A percentile compares a stretch with the other conserved stretches of the same genome.
These are phyloP conservation scores for Eimeria acervulina DNA, from an alignment of 169 alveolate genomes.

Conservation along the genomic window DNA sequence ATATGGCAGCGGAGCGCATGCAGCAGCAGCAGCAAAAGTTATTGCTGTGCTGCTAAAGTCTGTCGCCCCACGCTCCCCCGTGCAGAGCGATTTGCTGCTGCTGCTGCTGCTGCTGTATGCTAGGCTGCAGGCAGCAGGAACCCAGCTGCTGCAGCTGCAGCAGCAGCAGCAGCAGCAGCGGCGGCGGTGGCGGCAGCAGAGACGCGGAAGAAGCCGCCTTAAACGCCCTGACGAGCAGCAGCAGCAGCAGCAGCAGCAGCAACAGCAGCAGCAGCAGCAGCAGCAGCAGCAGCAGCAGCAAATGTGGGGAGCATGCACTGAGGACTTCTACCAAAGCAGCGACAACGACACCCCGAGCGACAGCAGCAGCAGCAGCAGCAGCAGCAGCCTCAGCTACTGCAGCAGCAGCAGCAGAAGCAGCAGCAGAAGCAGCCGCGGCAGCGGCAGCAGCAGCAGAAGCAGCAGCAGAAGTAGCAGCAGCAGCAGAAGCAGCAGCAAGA, in stretches of 20 bases:
- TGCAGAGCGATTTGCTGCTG: background rate
- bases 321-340: background rate
- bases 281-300: background rate
- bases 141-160: constrained; percentile 36
- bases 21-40: constrained; percentile 24
- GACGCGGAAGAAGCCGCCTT: background rate
- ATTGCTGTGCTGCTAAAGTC: constrained; percentile 11
- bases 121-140: background rate
- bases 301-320: background rate
- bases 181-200: constrained; percentile 10
- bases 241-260: background rate
- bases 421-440: background rate
- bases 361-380: too few species aligned
- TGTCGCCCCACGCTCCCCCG: background rate
- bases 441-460: background rate
- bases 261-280: background rate
- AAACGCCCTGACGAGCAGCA: background rate
- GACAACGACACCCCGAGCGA: background rate
- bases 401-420: background rate
- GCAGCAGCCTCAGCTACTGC: too few species aligned
- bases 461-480: constrained; percentile 40
- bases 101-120: constrained; percentile 33
- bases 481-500: background rate
- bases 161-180: constrained; percentile 44
- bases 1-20: background rate